These are phyloP conservation scores for Stephanodiscus minutulus DNA, from an alignment of 108 stramenopile species.

Conservation along the genomic window DNA sequence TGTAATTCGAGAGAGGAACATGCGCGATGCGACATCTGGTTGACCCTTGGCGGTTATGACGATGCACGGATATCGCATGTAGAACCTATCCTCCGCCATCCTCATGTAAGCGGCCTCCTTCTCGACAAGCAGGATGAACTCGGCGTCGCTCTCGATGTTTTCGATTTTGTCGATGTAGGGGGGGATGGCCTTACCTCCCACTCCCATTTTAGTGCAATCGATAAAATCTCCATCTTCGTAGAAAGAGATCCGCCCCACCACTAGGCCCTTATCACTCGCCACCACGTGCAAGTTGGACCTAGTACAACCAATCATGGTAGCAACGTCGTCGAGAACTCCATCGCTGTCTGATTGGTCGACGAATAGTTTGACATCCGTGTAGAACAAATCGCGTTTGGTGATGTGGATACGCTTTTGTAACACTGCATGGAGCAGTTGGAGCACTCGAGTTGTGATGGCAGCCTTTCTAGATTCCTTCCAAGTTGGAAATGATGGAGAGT, in stretches of 20 bases:
- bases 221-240: constrained; percentile 95
- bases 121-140: constrained; percentile 96
- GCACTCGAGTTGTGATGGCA: constrained; percentile 92
- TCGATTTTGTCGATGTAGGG: constrained; percentile 96
- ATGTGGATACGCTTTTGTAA: constrained; percentile 93
- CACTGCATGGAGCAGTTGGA: constrained; percentile 94
- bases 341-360: constrained; percentile 93
- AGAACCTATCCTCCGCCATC: constrained; percentile 97
- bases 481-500: neutral
- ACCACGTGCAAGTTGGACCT: constrained; percentile 96
- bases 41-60: constrained; percentile 98
- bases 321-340: constrained; percentile 94
- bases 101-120: constrained; percentile 99
- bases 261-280: constrained; percentile 96
- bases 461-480: constrained; percentile 86
- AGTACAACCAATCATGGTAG: constrained; percentile 96
- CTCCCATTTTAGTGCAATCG: constrained; percentile 93
- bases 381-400: constrained; percentile 99
- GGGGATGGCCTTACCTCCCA: constrained; percentile 97
- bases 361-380: constrained; percentile 98
- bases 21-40: constrained; percentile 91
- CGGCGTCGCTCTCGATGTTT: constrained; percentile 90
- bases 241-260: constrained; percentile 90
- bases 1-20: constrained; percentile 79
- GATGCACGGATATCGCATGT: constrained; percentile 96